Evolutionary conservation across 768 basidiomycete species (phyloP), one percentile per base, ranked within the genome.

Genomic region (Amanita rimosa): DNA sequence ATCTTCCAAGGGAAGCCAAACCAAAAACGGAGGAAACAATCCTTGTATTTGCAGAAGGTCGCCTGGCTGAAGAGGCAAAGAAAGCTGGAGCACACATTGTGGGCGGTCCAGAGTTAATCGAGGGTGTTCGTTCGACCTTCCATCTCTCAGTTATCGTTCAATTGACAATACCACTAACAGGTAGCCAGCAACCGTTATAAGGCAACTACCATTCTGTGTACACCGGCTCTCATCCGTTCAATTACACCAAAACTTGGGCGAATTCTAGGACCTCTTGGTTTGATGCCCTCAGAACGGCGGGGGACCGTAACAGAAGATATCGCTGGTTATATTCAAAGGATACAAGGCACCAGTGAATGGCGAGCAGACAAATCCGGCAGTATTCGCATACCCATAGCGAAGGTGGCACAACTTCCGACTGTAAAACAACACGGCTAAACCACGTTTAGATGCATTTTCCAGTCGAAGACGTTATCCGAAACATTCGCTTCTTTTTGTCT

Each of bases 261-360:
- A 67, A 85, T 64, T 69, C 87, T 66, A 66, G 81, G 95, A 57
- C 94, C 92, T 36, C 79, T 89, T 46, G 95, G 95, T 49, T 68
- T 98, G 39, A 96, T 99, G 94, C 96, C 96, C 9, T 86, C 88
- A 6, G 89, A 85, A 53, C 82, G 93, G 62, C 76, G 93, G 50
- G 96, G 96, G 4, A 94, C 94, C 1, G 95, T 98, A 16, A 89
- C 90, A 1, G 87, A 92, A 44, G 90, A 97, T 52, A 72, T 97
- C 36, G 82, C 74, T 11, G 81, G 80, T 10, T 94, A 86, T 54
- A 81, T 99, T 49, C 74, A 78, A 56, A 78, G 79, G 43, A 75
- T 95, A 31, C 77, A 80, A 49, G 90, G 88, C 10, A 82, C 83
- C 3, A 80, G 83, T 40, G 93, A 97, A 60, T 99, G 95, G 92